Base-by-base conservation (phyloP, 306 rosid species). In the Quercus gilva region DNA sequence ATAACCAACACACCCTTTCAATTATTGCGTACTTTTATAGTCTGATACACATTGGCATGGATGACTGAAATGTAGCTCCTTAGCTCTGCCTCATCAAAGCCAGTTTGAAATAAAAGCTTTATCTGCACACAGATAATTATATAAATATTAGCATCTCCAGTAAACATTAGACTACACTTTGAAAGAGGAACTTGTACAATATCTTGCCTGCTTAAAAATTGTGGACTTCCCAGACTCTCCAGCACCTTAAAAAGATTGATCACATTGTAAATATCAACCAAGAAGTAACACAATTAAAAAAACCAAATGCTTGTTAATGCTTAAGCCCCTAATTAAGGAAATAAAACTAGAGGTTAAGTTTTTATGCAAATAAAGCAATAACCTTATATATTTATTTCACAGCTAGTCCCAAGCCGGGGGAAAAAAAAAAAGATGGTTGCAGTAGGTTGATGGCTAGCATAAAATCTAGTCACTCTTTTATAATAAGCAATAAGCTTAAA, bases 21-120 rank as follows among this genome's bases (percentile, higher is more conserved):
- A 93, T 88, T 90, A 91, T 93, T 96, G 96, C 99, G 80, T 96
- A 96, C 99, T 96, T 96, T 96, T 96, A 96, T 96, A 87, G 98
- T 96, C 98, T 96, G 99, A 91, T 90, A 96, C 84, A 93, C 96
- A 59, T 96, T 96, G 85, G 99, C 99, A 78, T 96, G 99, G 84
- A 95, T 90, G 89, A 96, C 97, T 49, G 98, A 88, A 77, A 86
- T 82, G 81, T 93, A 95, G 88, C 97, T 89, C 88, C 88, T 90
- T 80, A 96, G 92, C 88, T 96, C 98, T 73, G 98, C 89, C 83
- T 96, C 98, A 7, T 93, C 98, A 81, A 96, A 96, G 82, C 98
- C 98, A 25, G 98, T 91, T 88, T 93, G 99, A 89, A 96, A 93
- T 84, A 93, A 88, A 74, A 96, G 94, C 83, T 91, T 95, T 86